Percentiles rank a stretch among this genome's conserved stretches.
Conservation (phyloP, 805 yeast species). For the Kodamaea neixiangensis region DNA sequence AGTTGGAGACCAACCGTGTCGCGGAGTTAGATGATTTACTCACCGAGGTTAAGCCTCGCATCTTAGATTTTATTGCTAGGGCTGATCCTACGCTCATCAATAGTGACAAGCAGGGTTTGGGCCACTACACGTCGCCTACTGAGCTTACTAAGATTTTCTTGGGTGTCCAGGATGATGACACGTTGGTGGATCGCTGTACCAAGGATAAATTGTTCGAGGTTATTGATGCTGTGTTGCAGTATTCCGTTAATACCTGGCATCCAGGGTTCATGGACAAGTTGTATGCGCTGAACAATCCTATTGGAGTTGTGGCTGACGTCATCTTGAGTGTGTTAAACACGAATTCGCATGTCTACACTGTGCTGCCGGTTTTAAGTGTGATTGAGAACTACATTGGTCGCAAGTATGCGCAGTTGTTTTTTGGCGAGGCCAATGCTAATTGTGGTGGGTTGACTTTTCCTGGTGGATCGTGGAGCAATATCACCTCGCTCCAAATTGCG, state of each 20-base stretch:
- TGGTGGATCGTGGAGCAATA: constrained; percentile 87
- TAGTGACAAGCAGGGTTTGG: constrained; percentile 48
- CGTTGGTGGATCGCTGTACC: constrained; percentile 12
- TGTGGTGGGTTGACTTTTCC: constrained; percentile 85
- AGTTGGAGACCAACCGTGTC: constrained; percentile 52
- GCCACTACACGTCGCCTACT: constrained; percentile 52
- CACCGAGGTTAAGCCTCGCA: constrained; percentile 49
- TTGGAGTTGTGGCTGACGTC: constrained; percentile 75
- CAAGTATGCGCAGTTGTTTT: constrained; percentile 69
- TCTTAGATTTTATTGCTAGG: constrained; percentile 52
- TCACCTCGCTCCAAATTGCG: constrained; percentile 78
- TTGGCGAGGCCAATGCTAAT: constrained; percentile 37
- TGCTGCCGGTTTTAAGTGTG: constrained; percentile 75
- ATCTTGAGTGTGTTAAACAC: constrained; percentile 72
- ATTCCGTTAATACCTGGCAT: constrained; percentile 84
- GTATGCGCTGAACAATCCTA: constrained; percentile 84
- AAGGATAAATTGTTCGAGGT: constrained; percentile 41
- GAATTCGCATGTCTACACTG: constrained; percentile 83
- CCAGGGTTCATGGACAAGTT: constrained; percentile 83
- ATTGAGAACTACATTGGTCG: constrained; percentile 69
- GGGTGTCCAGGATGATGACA: constrained; percentile 20
- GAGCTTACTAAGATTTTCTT: constrained; percentile 30
- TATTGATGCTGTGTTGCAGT: constrained; percentile 57
- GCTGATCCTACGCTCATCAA: constrained; percentile 39
- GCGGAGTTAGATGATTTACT: constrained; percentile 59